phyloP scores from a whole-genome alignment of 2,329 filamentous ascomycete species.

The Verticillium albo-atrum region DNA sequence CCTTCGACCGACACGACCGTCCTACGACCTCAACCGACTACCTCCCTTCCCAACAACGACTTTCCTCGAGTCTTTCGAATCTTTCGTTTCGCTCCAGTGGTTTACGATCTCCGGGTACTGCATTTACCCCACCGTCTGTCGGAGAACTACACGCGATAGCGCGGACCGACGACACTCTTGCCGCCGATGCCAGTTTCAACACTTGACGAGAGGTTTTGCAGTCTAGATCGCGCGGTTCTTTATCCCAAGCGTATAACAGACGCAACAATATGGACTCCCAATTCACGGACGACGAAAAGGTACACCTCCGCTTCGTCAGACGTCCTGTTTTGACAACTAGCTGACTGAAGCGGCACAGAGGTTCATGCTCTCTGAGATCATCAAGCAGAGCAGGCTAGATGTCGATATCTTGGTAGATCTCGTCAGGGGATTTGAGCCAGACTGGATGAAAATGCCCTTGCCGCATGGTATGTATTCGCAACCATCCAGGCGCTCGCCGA shows the following conservation, averaged over 20 bases:
- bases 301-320: slow-evolving; percentile 19
- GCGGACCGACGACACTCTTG: not conserved
- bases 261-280: slow-evolving; percentile 12
- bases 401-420: slow-evolving; percentile 41
- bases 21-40: not conserved
- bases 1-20: not conserved
- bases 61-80: not conserved
- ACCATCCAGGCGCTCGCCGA: not conserved
- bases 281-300: slow-evolving; percentile 49
- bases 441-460: slow-evolving; percentile 43
- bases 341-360: slow-evolving; percentile 31
- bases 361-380: slow-evolving; percentile 53
- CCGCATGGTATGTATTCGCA: slow-evolving; percentile 29
- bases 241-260: not conserved
- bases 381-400: slow-evolving; percentile 50
- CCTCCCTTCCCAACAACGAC: not conserved
- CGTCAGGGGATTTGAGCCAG: slow-evolving; percentile 37
- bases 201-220: not conserved
- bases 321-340: slow-evolving; percentile 1
- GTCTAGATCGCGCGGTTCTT: not conserved
- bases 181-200: not conserved
- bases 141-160: not conserved
- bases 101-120: not conserved
- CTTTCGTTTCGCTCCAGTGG: not conserved
- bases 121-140: not conserved